Evolutionary conservation across 2,329 filamentous ascomycete species (phyloP), one percentile per base, ranked within the genome.

Genomic region (Spiromastix sp.): DNA sequence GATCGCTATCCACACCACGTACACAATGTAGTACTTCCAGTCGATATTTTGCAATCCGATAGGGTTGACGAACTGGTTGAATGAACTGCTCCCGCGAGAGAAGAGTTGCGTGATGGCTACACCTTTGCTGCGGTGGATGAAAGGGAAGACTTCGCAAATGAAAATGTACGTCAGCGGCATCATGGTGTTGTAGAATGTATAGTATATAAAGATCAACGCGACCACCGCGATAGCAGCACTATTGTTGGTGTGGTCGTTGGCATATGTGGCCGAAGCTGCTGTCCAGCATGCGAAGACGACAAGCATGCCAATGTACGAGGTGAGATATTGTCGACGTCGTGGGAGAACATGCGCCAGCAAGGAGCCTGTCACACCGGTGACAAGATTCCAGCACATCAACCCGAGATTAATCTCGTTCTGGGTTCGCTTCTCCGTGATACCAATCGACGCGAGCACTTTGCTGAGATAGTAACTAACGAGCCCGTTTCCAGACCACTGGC

Each of bases 181-280:
- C 7, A 21, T 31, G 34, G 77, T 65, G 44, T 76, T 76, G 51
- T 78, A 79, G 42, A 57, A 60, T 6, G 72, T 68, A 9, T 62
- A 63, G 52, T 74, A 77, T 3, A 64, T 57, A 42, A 73, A 77
- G 45, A 71, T 73, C 54, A 72, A 77, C 53, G 76, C 68, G 18
- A 75, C 40, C 27, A 61, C 47, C 3, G 56, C 51, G 3, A 46
- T 51, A 2, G 56, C 54, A 31, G 59, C 55, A 11, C 43, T 42
- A 11, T 61, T 58, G 11, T 54, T 41, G 13, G 50, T 48, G n/a
- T n/a, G n/a, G n/a, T n/a, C n/a, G 5, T 55, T 52, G 32, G 58
- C 53, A 17, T 52, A 49, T 17, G 54, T 48, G 31, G 67, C 52
- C 51, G 66, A 59, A 8, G 57, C 60, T 17, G 72, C 59, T 0